Conservation (phyloP, 768 basidiomycete genomes). For the Pleurotus djamor region DNA sequence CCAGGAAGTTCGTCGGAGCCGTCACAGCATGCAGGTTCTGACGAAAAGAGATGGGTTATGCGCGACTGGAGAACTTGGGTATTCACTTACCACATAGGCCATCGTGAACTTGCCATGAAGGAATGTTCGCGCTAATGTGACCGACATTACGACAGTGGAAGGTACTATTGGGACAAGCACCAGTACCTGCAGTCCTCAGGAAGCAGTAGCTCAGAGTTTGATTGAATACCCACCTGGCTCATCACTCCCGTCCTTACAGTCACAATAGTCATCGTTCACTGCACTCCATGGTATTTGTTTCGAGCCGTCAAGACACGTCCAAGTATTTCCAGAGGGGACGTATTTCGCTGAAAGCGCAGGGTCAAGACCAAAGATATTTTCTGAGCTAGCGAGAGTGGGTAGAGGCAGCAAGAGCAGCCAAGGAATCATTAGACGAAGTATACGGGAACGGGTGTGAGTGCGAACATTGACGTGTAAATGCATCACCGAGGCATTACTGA, state of each 20-base stretch:
- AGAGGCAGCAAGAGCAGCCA: constrained; percentile 48
- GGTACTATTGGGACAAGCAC: constrained; percentile 70
- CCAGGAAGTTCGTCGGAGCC: constrained; percentile 90
- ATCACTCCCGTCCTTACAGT: constrained; percentile 93
- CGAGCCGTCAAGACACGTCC: constrained; percentile 82
- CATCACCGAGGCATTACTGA: neutral
- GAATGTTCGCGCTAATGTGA: constrained; percentile 79
- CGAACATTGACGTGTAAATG: neutral
- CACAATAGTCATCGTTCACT: constrained; percentile 94
- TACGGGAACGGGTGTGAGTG: neutral
- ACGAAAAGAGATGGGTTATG: constrained; percentile 11
- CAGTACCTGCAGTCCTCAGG: constrained; percentile 55
- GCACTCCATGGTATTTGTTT: constrained; percentile 76
- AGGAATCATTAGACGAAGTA: constrained; percentile 38
- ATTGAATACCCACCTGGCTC: constrained; percentile 68
- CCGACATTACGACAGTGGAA: constrained; percentile 91
- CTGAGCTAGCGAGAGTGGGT: constrained; percentile 34
- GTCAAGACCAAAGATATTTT: constrained; percentile 56
- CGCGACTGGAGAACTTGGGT: neutral
- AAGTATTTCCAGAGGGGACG: constrained; percentile 49
- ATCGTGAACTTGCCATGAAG: constrained; percentile 84
- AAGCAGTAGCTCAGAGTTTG: neutral
- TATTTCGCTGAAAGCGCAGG: constrained; percentile 59
- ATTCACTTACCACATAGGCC: constrained; percentile 81
- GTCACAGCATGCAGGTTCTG: constrained; percentile 93